phyloP scores from a whole-genome alignment of 371 early-diverging fungal genomes.

The Mucor sp. region DNA sequence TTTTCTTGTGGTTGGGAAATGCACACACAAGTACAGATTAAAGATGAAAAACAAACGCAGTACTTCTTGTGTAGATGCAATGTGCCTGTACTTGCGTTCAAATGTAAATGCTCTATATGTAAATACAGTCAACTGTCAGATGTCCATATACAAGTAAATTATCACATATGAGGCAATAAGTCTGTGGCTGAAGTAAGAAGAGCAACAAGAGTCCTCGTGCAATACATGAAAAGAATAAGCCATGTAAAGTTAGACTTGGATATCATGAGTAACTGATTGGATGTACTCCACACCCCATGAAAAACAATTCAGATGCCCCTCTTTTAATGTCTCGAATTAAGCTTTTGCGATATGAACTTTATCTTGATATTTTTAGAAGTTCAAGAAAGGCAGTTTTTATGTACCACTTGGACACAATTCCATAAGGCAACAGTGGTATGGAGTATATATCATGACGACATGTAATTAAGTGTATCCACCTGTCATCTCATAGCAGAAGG shows the following conservation, averaged over 20 bases:
- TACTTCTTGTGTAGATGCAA: too few relatives aligned
- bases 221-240: not conserved
- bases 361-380: not conserved
- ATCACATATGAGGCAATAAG: not conserved
- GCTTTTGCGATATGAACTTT: not conserved
- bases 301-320: not conserved
- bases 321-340: not conserved
- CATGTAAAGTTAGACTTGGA: not conserved
- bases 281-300: not conserved
- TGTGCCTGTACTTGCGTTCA: too few relatives aligned
- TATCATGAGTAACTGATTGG: not conserved
- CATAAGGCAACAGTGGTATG: not conserved
- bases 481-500: not conserved
- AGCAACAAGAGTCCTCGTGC: not conserved
- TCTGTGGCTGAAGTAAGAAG: not conserved
- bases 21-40: too few relatives aligned
- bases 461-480: not conserved
- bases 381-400: not conserved
- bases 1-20: too few relatives aligned
- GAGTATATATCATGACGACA: not conserved
- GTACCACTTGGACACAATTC: too few relatives aligned
- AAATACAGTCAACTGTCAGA: not conserved
- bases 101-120: not conserved
- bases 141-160: not conserved
- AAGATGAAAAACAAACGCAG: too few relatives aligned